Conservation (phyloP, 139 green algal genomes). For the Asterochloris erici region DNA sequence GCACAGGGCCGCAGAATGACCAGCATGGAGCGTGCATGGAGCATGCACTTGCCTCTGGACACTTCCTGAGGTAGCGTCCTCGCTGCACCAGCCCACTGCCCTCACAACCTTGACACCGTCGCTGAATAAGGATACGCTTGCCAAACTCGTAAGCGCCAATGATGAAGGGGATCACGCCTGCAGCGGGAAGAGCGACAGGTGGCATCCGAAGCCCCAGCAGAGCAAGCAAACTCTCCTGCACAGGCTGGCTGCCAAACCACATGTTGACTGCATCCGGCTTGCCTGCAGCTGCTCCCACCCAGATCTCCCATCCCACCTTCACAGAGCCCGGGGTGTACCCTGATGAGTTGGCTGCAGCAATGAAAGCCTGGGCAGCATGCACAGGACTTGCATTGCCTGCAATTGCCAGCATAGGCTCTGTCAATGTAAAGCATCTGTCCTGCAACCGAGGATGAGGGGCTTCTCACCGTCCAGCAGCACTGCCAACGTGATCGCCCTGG, state of each 20-base stretch:
- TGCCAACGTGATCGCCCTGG: not conserved
- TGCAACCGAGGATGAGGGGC: not conserved
- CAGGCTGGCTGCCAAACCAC: not conserved
- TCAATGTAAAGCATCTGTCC: not conserved
- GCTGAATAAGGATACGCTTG: constrained; percentile 86
- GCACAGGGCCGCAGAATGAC: too few relatives aligned
- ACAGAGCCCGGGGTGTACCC: constrained; percentile 17
- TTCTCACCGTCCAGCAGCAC: not conserved
- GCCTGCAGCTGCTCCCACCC: constrained; percentile 45
- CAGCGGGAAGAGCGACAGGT: not conserved
- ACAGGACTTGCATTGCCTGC: not conserved
- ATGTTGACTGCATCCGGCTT: too few relatives aligned
- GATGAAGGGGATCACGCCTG: constrained; percentile 71
- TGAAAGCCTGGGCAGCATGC: constrained; percentile 1
- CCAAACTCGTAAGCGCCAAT: constrained; percentile 80
- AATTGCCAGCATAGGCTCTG: not conserved
- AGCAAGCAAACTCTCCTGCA: too few relatives aligned
- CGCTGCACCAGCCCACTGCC: constrained; percentile 67
- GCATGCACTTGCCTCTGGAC: constrained; percentile 28
- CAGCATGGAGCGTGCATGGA: too few relatives aligned
- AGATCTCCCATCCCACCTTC: constrained; percentile 60
- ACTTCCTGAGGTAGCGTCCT: constrained; percentile 47
- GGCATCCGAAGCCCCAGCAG: too few relatives aligned
- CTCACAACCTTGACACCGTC: constrained; percentile 63
- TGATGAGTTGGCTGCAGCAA: not conserved